Evolutionary conservation across 768 basidiomycete genomes (phyloP).

Genomic region (Mycena polygramma): DNA sequence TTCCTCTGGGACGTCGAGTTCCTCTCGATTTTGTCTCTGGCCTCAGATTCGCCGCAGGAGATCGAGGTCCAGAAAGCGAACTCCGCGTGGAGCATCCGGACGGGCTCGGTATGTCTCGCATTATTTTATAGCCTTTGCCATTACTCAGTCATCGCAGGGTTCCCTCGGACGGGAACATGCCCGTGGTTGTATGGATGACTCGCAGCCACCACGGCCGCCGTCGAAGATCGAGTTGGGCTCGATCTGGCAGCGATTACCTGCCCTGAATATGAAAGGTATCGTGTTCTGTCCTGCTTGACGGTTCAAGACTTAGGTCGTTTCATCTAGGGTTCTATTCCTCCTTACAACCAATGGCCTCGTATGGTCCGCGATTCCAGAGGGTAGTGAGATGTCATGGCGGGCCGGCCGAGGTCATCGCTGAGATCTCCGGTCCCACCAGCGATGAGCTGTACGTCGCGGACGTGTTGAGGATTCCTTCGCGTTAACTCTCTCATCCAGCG

Average conservation of each 20-base stretch:
- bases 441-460: constrained; percentile 12
- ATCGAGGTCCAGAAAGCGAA: background rate
- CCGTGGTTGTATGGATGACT: constrained; percentile 22
- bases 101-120: background rate
- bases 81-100: background rate
- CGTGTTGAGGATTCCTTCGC: background rate
- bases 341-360: constrained; percentile 6
- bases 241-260: constrained; percentile 1
- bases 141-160: background rate
- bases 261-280: constrained; percentile 1
- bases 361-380: constrained; percentile 13
- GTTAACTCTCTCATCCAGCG: background rate
- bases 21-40: background rate
- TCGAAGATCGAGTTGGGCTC: background rate
- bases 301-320: background rate
- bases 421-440: background rate
- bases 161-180: constrained; percentile 24
- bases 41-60: background rate
- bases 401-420: constrained; percentile 14
- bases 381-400: constrained; percentile 23
- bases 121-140: background rate
- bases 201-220: background rate
- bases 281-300: too few relatives aligned
- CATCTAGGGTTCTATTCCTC: constrained; percentile 16
- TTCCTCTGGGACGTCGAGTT: constrained; percentile 26